Percentiles rank a stretch among this genome's conserved stretches.
phyloP scores from a whole-genome alignment of 2,329 filamentous ascomycete species.

The Furcasterigmium furcatum region DNA sequence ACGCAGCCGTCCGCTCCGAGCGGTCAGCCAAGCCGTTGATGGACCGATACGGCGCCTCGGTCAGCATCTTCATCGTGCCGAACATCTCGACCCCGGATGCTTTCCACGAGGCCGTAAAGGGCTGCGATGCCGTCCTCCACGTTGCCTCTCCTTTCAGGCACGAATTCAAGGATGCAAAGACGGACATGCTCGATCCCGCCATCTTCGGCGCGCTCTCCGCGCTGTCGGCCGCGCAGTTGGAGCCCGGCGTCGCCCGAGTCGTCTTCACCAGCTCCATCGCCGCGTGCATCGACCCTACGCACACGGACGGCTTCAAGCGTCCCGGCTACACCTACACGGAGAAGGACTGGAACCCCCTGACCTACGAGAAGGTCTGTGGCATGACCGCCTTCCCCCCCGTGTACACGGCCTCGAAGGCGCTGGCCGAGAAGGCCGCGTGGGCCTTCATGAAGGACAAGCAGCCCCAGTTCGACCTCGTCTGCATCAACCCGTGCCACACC shows the following conservation, averaged over 20 bases:
- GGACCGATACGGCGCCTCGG: no score
- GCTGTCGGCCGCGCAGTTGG: constrained; percentile 45
- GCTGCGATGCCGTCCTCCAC: constrained; percentile 53
- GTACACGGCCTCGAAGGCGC: constrained; percentile 10
- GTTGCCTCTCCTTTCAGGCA: constrained; percentile 58
- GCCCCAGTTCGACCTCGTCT: constrained; percentile 17
- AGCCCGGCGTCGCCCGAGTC: neutral
- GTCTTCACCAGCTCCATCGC: neutral
- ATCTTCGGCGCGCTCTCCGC: constrained; percentile 60
- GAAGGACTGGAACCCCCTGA: neutral
- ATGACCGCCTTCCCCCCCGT: neutral
- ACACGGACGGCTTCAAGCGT: neutral
- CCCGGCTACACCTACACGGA: neutral
- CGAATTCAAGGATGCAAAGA: constrained; percentile 43
- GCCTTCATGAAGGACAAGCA: constrained; percentile 19
- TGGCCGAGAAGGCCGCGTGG: constrained; percentile 23
- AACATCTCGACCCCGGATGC: constrained; percentile 72
- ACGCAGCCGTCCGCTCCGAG: no score
- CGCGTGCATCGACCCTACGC: neutral
- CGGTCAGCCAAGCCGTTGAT: no score
- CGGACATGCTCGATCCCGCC: constrained; percentile 54
- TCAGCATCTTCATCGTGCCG: constrained; percentile 72
- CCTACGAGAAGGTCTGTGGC: neutral
- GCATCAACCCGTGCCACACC: constrained; percentile 21
- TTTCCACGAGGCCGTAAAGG: constrained; percentile 61